phyloP scores from a whole-genome alignment of 2,329 filamentous ascomycete species.

The Ophiostoma quercus region DNA sequence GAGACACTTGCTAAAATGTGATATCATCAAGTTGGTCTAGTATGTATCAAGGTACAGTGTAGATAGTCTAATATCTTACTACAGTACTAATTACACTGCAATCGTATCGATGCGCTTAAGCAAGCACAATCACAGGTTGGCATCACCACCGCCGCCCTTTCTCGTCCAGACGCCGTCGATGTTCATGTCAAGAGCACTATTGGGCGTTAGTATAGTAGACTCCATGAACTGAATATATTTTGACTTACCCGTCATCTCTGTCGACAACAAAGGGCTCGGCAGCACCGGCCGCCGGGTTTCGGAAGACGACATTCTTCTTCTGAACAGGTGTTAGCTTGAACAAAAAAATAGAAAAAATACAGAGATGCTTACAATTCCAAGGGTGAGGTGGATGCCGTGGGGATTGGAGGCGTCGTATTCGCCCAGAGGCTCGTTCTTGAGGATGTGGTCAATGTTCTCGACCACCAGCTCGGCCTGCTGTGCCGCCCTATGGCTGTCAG shows the following conservation, averaged over 20 bases:
- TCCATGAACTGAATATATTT: too few species aligned
- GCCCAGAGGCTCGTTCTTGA: constrained; percentile 24
- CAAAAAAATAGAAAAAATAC: background rate
- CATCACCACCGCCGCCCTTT: constrained; percentile 20
- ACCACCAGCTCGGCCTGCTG: constrained; percentile 23
- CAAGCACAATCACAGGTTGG: constrained; percentile 14
- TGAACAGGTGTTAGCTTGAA: background rate
- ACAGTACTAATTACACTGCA: background rate
- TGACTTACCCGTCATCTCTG: constrained; percentile 20
- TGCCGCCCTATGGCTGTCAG: constrained; percentile 8
- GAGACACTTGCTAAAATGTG: background rate
- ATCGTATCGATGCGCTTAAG: background rate
- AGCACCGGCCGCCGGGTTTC: constrained; percentile 16
- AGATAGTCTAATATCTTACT: background rate
- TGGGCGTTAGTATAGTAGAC: background rate
- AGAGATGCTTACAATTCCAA: constrained; percentile 18
- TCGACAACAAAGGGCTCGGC: constrained; percentile 1
- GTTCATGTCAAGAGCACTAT: constrained; percentile 21
- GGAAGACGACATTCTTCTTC: constrained; percentile 25
- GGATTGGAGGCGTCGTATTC: constrained; percentile 19
- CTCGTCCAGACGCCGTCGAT: constrained; percentile 23
- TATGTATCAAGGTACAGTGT: background rate
- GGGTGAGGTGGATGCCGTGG: constrained; percentile 24
- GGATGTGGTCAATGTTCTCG: constrained; percentile 24
- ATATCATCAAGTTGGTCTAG: background rate